Evolutionary conservation across 1,284 basidiomycete species (phyloP).

Genomic region (Stygiomarasmius scandens): DNA sequence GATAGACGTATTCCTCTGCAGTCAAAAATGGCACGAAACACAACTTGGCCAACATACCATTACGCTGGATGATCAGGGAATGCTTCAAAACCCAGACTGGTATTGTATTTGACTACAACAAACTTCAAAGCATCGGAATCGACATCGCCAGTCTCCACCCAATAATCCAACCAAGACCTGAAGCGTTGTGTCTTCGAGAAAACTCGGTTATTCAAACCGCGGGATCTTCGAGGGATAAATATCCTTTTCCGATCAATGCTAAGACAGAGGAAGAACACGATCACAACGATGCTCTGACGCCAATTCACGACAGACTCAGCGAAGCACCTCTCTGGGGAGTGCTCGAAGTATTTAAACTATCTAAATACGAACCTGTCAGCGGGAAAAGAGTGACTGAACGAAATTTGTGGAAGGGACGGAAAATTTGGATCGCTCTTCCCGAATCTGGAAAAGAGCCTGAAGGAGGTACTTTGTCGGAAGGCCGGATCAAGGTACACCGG

Average conservation of each 20-base stretch:
- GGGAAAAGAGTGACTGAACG: not conserved
- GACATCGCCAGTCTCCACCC: conserved; percentile 18
- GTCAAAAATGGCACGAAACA: conserved; percentile 35
- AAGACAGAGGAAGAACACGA: conserved; percentile 13
- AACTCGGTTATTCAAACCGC: not conserved
- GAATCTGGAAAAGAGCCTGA: conserved; percentile 33
- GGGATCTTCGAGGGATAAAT: conserved; percentile 15
- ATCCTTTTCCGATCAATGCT: not conserved
- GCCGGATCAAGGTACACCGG: conserved; percentile 15
- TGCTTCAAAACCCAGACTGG: conserved; percentile 39
- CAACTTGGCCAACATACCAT: conserved; percentile 42
- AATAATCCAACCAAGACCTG: conserved; percentile 10
- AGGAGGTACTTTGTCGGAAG: conserved; percentile 18
- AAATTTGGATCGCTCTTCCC: conserved; percentile 3
- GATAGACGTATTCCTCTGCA: conserved; percentile 8
- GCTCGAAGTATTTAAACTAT: conserved; percentile 14
- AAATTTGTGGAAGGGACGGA: not conserved
- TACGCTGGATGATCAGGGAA: conserved; percentile 52
- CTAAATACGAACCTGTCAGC: conserved; percentile 1
- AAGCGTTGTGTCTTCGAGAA: not conserved
- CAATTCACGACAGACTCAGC: conserved; percentile 16
- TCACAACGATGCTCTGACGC: conserved; percentile 9
- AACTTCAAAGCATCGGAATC: conserved; percentile 20
- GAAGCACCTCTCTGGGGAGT: conserved; percentile 16
- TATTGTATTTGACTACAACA: conserved; percentile 35